Evolutionary conservation across 225 moss, liverwort and hornwort species (phyloP), one percentile per base, ranked within the genome.

Genomic region (Bryum argenteum): DNA sequence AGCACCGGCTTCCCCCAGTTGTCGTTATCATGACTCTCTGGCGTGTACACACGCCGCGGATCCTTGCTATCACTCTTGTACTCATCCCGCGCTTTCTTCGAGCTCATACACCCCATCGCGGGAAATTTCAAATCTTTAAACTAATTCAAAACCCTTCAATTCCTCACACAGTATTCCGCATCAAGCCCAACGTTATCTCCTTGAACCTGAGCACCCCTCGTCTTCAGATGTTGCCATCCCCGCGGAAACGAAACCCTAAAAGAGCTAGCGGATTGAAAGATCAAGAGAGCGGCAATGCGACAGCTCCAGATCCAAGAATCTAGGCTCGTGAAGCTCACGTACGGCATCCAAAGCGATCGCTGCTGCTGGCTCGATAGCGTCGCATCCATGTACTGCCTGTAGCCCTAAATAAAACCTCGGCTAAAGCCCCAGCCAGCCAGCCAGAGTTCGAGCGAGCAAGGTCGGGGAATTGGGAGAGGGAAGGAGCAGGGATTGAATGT

Each of bases 251-350:
- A 9, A 47, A 66, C 55, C 54, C 79, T 76, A 79, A 51, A 82
- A 85, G 6, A 85, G 77, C 85, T 82, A 85, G 67, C 82, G 82
- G 77, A 79, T 54, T 85, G 82, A 43, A 82, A 79, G 24, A 82
- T 82, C 57, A 82, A 55, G 22, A 85, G 62, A 10, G 85, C 85
- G 52, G 85, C 85, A 79, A 85, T 85, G 79, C 79, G 79, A 67
- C 85, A 85, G 71, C 85, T 85, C 82, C 76, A 85, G 77, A 85
- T 82, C 76, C 85, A 85, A 77, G 85, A 74, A 82, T 85, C 82
- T 65, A 75, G 73, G 79, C 77, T 82, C 70, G 64, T 67, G n/a
- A 70, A 69, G 60, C 74, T 72, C 66, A 69, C 43, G 57, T 50
- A 63, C 58, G 61, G 77, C 82, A 71, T 79, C 63, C 70, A 63